Evolutionary conservation across 805 yeast species (phyloP), one percentile per base, ranked within the genome.

Genomic region (Wickerhamiella sorbophila): DNA sequence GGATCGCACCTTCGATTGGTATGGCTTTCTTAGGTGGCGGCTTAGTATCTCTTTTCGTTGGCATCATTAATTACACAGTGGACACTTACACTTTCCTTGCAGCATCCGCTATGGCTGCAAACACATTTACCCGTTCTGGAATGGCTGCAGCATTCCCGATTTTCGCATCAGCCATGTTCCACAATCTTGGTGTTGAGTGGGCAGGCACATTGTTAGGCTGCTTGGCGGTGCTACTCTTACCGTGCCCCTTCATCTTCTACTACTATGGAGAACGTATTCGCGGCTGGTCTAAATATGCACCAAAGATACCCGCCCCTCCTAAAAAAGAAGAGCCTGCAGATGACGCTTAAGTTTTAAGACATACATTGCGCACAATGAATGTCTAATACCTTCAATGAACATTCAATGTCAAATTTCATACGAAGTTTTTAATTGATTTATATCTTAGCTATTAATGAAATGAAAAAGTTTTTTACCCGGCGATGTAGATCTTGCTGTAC

Each of bases 41-140:
- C 8, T 66, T 75, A 47, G 59, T 75, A 40, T 62, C 69, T 36
- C 69, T 74, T 38, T 77, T 77, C 65, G 73, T 73, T 48, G 75
- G 79, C 5, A 67, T 74, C 45, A 57, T 76, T 39, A 74, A 72
- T 55, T 77, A 77, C 51, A 60, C 77, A 45, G 72, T 77, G 39
- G 82, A 77, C 55, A 64, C 79, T 36, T 75, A 73, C 52, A 64
- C 74, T 29, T 58, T 65, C 36, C 70, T 66, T 48, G 74, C 80
- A 6, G 82, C 82, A 1, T 71, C 78, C 12, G 79, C 79, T 2
- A 63, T 75, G 42, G 80, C 83, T 3, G 80, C 76, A 4, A 74
- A 75, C 48, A 72, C 81, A 1, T 70, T 76, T 43, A 54, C 71
- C 39, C 65, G 82, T 54, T 74, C 80, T 0, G 57, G 68, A 4